A percentile compares a stretch with the other conserved stretches of the same genome.
These are phyloP conservation scores for Xylaria longipes DNA, from an alignment of 495 filamentous ascomycete genomes.

Conservation along the genomic window DNA sequence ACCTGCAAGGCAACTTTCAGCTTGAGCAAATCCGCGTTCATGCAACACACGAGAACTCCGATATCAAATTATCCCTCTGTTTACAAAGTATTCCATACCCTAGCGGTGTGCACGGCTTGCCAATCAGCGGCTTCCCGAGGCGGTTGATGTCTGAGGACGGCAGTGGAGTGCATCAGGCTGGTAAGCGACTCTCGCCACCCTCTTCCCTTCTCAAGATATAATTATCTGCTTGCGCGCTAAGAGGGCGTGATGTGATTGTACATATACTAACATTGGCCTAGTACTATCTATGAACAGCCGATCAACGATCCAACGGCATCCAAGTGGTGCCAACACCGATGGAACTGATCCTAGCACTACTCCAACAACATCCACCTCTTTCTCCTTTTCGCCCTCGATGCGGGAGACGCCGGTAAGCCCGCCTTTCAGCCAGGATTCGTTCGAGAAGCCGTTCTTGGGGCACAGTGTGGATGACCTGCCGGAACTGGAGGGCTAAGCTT, in stretches of 20 bases:
- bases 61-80: constrained; percentile 40
- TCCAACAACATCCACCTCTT: constrained; percentile 6
- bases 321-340: neutral
- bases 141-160: constrained; percentile 40
- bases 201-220: neutral
- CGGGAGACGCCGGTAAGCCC: constrained; percentile 17
- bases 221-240: no score
- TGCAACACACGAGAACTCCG: constrained; percentile 31
- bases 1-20: constrained; percentile 38
- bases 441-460: neutral
- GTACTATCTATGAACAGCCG: constrained; percentile 13
- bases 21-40: constrained; percentile 34
- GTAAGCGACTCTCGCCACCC: constrained; percentile 30
- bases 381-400: constrained; percentile 13
- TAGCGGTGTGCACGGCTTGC: constrained; percentile 34
- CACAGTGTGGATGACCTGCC: constrained; percentile 9
- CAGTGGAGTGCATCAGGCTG: constrained; percentile 39
- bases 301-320: constrained; percentile 16
- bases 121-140: constrained; percentile 48
- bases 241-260: neutral
- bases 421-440: neutral
- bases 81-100: constrained; percentile 35
- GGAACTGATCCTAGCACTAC: neutral
- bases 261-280: neutral
- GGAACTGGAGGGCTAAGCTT: constrained; percentile 13